phyloP scores from a whole-genome alignment of 2,329 filamentous ascomycete genomes.

The Periconia sp. region DNA sequence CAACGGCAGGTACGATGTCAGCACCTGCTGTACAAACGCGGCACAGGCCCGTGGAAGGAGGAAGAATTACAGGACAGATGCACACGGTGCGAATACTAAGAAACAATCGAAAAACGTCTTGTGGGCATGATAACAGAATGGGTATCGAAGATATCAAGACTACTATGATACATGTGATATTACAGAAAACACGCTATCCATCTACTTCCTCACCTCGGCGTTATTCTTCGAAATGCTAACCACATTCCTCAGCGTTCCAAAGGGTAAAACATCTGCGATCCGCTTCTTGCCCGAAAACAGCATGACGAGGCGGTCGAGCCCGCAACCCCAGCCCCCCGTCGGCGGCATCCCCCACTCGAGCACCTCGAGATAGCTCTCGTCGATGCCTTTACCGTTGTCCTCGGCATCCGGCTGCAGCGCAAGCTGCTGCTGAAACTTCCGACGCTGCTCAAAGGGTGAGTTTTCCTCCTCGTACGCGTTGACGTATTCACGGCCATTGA shows the following conservation, averaged over 20 bases:
- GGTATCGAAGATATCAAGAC: neutral
- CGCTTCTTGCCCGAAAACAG: conserved; percentile 75
- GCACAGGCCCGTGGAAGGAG: too few species aligned
- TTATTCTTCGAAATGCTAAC: conserved; percentile 41
- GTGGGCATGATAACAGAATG: neutral
- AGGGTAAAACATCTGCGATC: conserved; percentile 84
- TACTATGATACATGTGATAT: neutral
- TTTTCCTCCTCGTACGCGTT: conserved; percentile 99
- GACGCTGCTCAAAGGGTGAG: conserved; percentile 79
- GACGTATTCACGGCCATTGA: conserved; percentile 77
- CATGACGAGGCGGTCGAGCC: conserved; percentile 90
- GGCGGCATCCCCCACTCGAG: conserved; percentile 90
- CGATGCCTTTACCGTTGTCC: conserved; percentile 55
- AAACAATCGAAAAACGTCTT: too few species aligned
- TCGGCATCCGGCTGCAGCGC: conserved; percentile 36
- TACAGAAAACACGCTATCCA: neutral
- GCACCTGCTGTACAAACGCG: neutral
- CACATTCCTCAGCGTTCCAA: conserved; percentile 75
- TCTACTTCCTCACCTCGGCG: neutral
- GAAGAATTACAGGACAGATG: too few species aligned
- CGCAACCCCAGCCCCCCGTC: conserved; percentile 95
- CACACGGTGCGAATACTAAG: too few species aligned
- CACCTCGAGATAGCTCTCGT: conserved; percentile 82
- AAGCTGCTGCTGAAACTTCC: conserved; percentile 72
- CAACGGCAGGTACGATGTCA: conserved; percentile 5